These are phyloP conservation scores for Fusarium sp. DNA, from an alignment of 2,329 filamentous ascomycete genomes.

Conservation along the genomic window DNA sequence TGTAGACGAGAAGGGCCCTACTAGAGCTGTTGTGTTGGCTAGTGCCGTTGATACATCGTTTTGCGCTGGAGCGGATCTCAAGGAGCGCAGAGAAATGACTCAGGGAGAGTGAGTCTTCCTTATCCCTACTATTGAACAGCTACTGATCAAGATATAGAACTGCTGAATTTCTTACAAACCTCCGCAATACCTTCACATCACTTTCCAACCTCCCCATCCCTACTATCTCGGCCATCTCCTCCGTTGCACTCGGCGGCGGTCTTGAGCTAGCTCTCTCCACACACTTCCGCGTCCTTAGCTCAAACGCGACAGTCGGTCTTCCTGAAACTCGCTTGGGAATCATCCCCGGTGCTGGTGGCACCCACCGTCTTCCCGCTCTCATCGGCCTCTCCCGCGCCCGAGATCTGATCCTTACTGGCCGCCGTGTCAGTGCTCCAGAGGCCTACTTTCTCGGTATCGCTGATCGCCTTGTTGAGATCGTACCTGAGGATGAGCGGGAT, in stretches of 20 bases:
- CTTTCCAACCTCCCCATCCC: constrained; percentile 85
- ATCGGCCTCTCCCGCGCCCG: constrained; percentile 86
- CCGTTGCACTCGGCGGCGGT: constrained; percentile 89
- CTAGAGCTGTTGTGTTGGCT: constrained; percentile 84
- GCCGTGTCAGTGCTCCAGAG: constrained; percentile 84
- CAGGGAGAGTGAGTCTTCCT: constrained; percentile 75
- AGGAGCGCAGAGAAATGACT: constrained; percentile 83
- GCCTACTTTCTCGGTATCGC: constrained; percentile 93
- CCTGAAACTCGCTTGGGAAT: constrained; percentile 95
- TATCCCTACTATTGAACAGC: not conserved
- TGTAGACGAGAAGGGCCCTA: constrained; percentile 65
- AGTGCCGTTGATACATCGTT: constrained; percentile 90
- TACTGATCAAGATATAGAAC: constrained; percentile 67
- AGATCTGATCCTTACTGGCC: constrained; percentile 89
- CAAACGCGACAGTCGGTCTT: constrained; percentile 81
- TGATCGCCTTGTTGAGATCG: constrained; percentile 87
- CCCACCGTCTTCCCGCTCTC: constrained; percentile 84
- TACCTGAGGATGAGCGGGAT: constrained; percentile 65
- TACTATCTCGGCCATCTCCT: constrained; percentile 89
- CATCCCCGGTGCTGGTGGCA: constrained; percentile 94
- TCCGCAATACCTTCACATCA: constrained; percentile 80
- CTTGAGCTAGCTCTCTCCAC: constrained; percentile 93
- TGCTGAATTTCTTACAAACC: constrained; percentile 78
- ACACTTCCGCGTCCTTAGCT: constrained; percentile 87
- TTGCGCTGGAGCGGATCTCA: constrained; percentile 94